Evolutionary conservation across 169 alveolate species (phyloP).

Genomic region (Neospora caninum): DNA sequence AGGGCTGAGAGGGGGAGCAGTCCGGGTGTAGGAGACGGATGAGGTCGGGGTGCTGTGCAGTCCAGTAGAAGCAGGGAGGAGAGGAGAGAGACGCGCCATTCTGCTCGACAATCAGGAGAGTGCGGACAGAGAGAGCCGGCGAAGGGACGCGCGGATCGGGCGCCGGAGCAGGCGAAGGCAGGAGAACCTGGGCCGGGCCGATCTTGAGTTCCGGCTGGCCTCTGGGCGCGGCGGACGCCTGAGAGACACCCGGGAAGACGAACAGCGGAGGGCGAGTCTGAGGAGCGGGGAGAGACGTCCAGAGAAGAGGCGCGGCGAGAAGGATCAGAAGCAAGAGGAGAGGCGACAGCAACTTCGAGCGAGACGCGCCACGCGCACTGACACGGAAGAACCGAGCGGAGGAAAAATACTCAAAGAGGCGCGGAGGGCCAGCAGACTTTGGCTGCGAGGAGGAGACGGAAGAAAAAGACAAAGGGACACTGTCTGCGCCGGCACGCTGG

Average conservation of each 20-base stretch:
- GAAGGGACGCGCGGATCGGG: not conserved
- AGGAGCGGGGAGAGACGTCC: not conserved
- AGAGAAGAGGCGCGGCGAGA: too few species aligned
- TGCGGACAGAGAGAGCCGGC: constrained; percentile 46
- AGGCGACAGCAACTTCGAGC: not conserved
- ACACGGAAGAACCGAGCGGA: too few species aligned
- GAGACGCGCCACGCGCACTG: too few species aligned
- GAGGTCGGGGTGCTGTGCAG: constrained; percentile 48
- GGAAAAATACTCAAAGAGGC: too few species aligned
- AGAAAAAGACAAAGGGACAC: too few species aligned
- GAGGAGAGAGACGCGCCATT: not conserved
- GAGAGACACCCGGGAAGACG: not conserved
- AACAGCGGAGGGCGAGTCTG: not conserved
- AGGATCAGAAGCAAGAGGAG: not conserved
- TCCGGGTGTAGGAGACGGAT: constrained; percentile 47
- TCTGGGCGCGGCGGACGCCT: not conserved
- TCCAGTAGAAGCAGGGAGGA: constrained; percentile 50
- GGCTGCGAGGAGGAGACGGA: too few species aligned
- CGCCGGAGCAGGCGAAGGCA: constrained; percentile 57
- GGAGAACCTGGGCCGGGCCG: constrained; percentile 62
- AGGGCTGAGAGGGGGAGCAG: constrained; percentile 49
- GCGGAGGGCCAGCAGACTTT: too few species aligned
- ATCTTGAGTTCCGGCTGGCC: constrained; percentile 14
- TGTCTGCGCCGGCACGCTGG: too few species aligned
- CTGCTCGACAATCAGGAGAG: constrained; percentile 52